These are phyloP conservation scores for Leishmania aethiopica DNA, from an alignment of 208 protist species.

Conservation along the genomic window DNA sequence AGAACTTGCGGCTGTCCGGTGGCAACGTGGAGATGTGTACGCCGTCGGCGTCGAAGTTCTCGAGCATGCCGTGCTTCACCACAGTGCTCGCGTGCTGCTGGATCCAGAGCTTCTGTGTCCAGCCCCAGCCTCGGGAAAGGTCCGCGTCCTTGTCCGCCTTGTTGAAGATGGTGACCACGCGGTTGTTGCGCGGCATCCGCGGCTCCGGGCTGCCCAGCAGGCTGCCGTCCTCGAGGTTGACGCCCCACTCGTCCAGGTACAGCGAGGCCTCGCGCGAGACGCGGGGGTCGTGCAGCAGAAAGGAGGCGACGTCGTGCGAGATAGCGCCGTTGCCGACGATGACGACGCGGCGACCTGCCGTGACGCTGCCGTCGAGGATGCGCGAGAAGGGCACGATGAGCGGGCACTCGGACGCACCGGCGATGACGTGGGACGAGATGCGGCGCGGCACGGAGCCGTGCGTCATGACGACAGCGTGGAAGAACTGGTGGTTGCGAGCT, in stretches of 20 bases:
- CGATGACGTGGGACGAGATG: conserved; percentile 68
- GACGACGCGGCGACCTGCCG: conserved; percentile 75
- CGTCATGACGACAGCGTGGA: conserved; percentile 81
- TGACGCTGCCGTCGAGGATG: conserved; percentile 83
- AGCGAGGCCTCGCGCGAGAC: conserved; percentile 69
- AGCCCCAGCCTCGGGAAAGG: conserved; percentile 76
- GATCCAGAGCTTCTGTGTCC: conserved; percentile 88
- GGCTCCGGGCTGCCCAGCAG: conserved; percentile 28
- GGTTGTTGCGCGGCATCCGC: conserved; percentile 71
- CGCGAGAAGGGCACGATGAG: conserved; percentile 75
- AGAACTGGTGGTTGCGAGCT: conserved; percentile 78
- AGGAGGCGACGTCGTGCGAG: conserved; percentile 84
- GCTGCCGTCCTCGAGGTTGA: conserved; percentile 72
- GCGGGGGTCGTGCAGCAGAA: conserved; percentile 80
- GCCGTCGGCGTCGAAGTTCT: conserved; percentile 66
- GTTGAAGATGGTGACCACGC: conserved; percentile 81
- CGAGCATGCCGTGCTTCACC: conserved; percentile 65
- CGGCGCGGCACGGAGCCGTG: conserved; percentile 68
- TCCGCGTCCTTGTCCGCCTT: conserved; percentile 81
- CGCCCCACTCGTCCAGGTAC: conserved; percentile 85
- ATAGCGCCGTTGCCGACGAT: conserved; percentile 88
- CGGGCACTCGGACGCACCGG: conserved; percentile 62
- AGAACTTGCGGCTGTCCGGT: conserved; percentile 51
- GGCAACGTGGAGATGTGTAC: conserved; percentile 69
- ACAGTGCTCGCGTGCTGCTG: conserved; percentile 67